phyloP scores from a whole-genome alignment of 306 rosid species.

The Quercus berberidifolia region DNA sequence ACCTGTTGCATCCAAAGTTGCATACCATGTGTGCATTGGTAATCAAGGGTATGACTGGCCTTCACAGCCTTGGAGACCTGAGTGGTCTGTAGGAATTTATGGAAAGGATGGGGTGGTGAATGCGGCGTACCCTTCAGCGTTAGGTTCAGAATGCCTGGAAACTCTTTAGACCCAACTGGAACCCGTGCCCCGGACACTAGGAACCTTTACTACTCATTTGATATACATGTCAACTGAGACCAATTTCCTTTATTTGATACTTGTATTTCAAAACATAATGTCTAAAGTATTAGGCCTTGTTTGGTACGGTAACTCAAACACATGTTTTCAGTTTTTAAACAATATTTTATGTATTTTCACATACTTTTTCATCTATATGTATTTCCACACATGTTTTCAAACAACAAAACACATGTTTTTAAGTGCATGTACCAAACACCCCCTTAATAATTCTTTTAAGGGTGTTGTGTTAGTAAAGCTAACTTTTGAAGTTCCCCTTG shows the following conservation, averaged over 20 bases:
- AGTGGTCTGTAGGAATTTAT: conserved; percentile 51
- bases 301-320: too few species aligned
- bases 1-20: conserved; percentile 64
- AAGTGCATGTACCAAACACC: too few species aligned
- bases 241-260: conserved; percentile 45
- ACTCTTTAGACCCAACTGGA: conserved; percentile 81
- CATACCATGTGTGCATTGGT: conserved; percentile 94
- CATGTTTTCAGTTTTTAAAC: too few species aligned
- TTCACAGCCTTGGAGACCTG: conserved; percentile 78
- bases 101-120: conserved; percentile 89
- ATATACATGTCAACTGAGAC: conserved; percentile 90
- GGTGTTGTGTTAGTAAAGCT: too few species aligned
- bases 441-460: too few species aligned
- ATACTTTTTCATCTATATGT: too few species aligned
- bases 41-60: conserved; percentile 93
- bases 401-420: too few species aligned
- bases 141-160: conserved; percentile 89
- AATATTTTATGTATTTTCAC: too few species aligned
- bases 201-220: conserved; percentile 84
- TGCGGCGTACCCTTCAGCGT: conserved; percentile 92
- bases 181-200: conserved; percentile 57
- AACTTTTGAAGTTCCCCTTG: too few species aligned
- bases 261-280: too few species aligned
- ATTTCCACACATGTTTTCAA: too few species aligned
- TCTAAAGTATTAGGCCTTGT: too few species aligned